Base-by-base conservation (phyloP, 2,329 filamentous ascomycete genomes). In the Nemania sp. region DNA sequence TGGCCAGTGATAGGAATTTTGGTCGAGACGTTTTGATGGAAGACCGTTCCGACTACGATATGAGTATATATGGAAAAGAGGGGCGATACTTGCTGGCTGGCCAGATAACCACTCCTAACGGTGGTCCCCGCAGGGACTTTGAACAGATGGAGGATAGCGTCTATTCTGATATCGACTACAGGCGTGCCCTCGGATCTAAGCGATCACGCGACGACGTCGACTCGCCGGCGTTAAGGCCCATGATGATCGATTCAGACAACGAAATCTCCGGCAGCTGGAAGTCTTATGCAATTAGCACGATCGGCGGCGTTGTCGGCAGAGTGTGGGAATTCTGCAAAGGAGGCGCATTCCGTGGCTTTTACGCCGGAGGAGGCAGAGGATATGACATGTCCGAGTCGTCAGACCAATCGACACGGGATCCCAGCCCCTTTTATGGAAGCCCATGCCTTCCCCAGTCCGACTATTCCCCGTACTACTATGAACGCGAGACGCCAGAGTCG, bases 281-380 rank as follows among this genome's bases (percentile, higher is more conserved):
- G 32, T 82, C 82, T 20, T 80, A 87, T 56, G 86, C 91, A 5
- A 82, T 93, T 35, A 86, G 82, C 47, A 85, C 91, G 0, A 85
- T 93, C 7, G 89, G 89, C 1, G 88, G 85, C 29, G 88, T 92
- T 3, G 88, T 92, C 1, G 92, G 93, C 20, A 95, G 91, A 75
- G 89, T 97, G 0, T 94, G 93, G 87, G 88, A 94, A 73, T 96
- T 97, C 74, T 97, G 94, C 82, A 92, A 84, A 78, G 82, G 83
- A 0, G 88, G 86, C 8, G 88, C 92, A 0, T 97, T 98, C 76
- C 87, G 87, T 62, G 94, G 94, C 0, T 98, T 98, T 78, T 90
- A 94, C 69, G 93, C 94, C 13, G 95, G 94, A 7, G 93, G 92
- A 2, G 95, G 94, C 8, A 85, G 84, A 67, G 89, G 89, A 27